phyloP scores from a whole-genome alignment of 306 rosid species.

The Cyamopsis tetragonoloba region DNA sequence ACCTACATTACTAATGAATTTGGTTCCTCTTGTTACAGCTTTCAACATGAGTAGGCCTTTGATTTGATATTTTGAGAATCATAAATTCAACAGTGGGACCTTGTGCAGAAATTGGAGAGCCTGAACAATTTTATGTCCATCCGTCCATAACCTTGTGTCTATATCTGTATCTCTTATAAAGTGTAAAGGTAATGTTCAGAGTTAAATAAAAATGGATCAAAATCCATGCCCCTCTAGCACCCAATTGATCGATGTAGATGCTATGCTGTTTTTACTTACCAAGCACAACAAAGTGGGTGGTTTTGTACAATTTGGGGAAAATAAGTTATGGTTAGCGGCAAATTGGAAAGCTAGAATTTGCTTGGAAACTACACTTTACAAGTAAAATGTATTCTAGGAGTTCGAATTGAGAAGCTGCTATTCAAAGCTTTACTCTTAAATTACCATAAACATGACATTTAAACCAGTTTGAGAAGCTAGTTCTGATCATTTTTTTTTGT shows the following conservation, averaged over 20 bases:
- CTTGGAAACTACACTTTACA: neutral
- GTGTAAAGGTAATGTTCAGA: neutral
- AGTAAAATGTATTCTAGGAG: no score
- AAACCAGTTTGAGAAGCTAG: no score
- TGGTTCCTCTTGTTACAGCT: neutral
- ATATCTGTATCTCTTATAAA: neutral
- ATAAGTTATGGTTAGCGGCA: neutral
- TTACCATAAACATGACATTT: no score
- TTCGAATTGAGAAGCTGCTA: no score
- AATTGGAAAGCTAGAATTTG: neutral
- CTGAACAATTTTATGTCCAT: slow-evolving; percentile 1
- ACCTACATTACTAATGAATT: neutral
- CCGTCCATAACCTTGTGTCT: neutral
- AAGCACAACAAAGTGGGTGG: neutral
- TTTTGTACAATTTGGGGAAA: neutral
- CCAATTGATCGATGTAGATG: neutral
- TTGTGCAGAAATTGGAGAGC: neutral
- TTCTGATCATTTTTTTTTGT: neutral
- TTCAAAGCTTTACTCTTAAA: no score
- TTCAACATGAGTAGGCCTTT: neutral
- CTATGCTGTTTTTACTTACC: neutral
- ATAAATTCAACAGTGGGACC: slow-evolving; percentile 5
- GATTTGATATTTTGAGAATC: neutral
- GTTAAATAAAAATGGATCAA: neutral
- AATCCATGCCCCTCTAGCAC: neutral